Evolutionary conservation across 2,329 filamentous ascomycete species (phyloP), one percentile per base, ranked within the genome.

Genomic region (Metarhizium brunneum): DNA sequence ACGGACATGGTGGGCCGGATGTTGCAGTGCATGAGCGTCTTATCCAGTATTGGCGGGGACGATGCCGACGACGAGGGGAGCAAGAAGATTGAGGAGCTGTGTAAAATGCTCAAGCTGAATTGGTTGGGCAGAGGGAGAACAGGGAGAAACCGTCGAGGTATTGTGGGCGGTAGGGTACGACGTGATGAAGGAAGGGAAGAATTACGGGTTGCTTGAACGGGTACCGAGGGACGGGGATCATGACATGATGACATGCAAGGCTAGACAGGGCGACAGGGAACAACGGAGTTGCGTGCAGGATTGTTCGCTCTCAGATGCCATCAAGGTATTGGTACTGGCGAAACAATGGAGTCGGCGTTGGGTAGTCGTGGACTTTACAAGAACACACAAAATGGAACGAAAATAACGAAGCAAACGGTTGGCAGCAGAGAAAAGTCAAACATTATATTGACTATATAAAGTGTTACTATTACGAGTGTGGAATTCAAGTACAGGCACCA

Each of bases 1-100:
- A 96, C 94, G 0, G 92, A 97, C 63, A 96, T 92, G 62, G 92
- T 96, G 1, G 94, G 91, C 0, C 80, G 92, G 52, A 95, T 99
- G 90, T 76, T 99, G 60, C 94, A 99, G 74, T 99, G 94, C 70
- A 87, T 97, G 71, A 92, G 87, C 68, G 91, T 99, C 7, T 77
- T 99, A 25, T 88, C 90, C 3, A 86, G 85, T 59, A 82, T 95
- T 13, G 86, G 76, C 25, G 68, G 65, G 49, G 83, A 79, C 1
- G 82, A 81, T 10, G 83, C 77, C 1, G 81, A 82, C 20, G 90
- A 95, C 60, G 84, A 87, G 42, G 80, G 83, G 1, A 89, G 92
- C 66, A 81, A 80, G 56, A 90, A 87, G 71, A 87, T 97, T 65
- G 87, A 92, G 59, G 83, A 92, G 65, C 75, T 99, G 59, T 90